Evolutionary conservation across 2,329 filamentous ascomycete species (phyloP).

Genomic region (Keithomyces neogunnii): DNA sequence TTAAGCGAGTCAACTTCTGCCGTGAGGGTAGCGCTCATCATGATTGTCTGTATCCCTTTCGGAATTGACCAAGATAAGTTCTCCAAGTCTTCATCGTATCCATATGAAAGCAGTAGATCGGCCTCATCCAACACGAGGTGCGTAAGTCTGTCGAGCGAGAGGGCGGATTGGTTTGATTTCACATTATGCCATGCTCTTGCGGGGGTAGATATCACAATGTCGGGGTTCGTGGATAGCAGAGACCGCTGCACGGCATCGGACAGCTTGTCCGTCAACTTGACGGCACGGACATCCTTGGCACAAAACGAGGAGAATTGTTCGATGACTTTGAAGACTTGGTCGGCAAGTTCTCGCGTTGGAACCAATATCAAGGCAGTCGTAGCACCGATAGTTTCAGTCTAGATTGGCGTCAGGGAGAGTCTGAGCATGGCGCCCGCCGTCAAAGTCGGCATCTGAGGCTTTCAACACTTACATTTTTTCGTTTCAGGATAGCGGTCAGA

Average conservation of each 20-base stretch:
- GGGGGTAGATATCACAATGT: constrained; percentile 86
- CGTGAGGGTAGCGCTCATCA: constrained; percentile 90
- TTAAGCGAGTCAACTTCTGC: constrained; percentile 81
- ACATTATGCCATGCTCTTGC: constrained; percentile 74
- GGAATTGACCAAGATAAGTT: constrained; percentile 71
- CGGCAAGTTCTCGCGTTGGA: constrained; percentile 87
- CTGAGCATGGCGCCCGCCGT: too few relatives aligned
- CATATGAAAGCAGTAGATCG: constrained; percentile 87
- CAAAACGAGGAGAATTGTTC: constrained; percentile 74
- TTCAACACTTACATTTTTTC: constrained; percentile 50
- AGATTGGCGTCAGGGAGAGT: constrained; percentile 7
- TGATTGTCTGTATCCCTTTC: constrained; percentile 77
- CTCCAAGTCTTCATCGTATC: constrained; percentile 84
- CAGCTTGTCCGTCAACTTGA: constrained; percentile 86
- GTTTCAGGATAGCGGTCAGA: constrained; percentile 73
- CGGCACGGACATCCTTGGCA: constrained; percentile 69
- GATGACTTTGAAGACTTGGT: constrained; percentile 77
- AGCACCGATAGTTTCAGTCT: constrained; percentile 41
- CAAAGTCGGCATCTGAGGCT: not conserved
- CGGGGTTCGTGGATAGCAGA: constrained; percentile 75
- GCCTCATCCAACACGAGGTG: constrained; percentile 90
- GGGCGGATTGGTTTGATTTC: constrained; percentile 51
- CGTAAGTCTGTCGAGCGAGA: constrained; percentile 63
- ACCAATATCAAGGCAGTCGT: constrained; percentile 83
- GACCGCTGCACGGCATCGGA: constrained; percentile 83